Percentiles rank a stretch among this genome's conserved stretches.
phyloP scores from a whole-genome alignment of 805 yeast genomes.

The Wickerhamiella domercqiae region DNA sequence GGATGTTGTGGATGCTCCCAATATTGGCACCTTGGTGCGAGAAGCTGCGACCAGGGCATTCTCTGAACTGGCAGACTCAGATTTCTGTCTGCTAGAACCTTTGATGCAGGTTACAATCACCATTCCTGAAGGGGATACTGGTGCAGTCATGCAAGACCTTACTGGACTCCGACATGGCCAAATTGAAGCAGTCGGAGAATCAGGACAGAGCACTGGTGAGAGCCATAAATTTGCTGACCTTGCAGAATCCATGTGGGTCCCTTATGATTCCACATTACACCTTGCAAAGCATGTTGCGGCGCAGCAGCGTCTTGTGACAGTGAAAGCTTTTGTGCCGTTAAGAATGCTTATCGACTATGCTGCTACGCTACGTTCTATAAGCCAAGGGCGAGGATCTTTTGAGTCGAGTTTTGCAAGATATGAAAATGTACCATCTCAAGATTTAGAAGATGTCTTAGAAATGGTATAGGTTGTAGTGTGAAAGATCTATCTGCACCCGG shows the following conservation, averaged over 20 bases:
- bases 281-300: constrained; percentile 26
- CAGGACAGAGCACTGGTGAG: constrained; percentile 20
- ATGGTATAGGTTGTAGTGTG: neutral
- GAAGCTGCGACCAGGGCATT: constrained; percentile 30
- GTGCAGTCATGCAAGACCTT: constrained; percentile 72
- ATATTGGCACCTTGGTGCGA: constrained; percentile 34
- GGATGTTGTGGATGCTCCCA: constrained; percentile 29
- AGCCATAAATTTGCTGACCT: constrained; percentile 15
- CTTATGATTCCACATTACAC: constrained; percentile 23
- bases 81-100: constrained; percentile 64
- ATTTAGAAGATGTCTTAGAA: constrained; percentile 22
- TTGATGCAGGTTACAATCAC: constrained; percentile 61
- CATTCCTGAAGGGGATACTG: constrained; percentile 51
- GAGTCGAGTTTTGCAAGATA: constrained; percentile 65
- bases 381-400: constrained; percentile 80
- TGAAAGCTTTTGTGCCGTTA: constrained; percentile 73
- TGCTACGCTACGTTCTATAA: constrained; percentile 58
- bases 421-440: constrained; percentile 46
- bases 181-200: constrained; percentile 60
- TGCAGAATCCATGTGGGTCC: constrained; percentile 42
- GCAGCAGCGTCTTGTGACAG: constrained; percentile 21
- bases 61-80: constrained; percentile 10
- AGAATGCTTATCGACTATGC: constrained; percentile 84
- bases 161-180: constrained; percentile 63
- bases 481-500: no score